Conservation (phyloP, 148 eudicot genomes). For the Drosera capensis region DNA sequence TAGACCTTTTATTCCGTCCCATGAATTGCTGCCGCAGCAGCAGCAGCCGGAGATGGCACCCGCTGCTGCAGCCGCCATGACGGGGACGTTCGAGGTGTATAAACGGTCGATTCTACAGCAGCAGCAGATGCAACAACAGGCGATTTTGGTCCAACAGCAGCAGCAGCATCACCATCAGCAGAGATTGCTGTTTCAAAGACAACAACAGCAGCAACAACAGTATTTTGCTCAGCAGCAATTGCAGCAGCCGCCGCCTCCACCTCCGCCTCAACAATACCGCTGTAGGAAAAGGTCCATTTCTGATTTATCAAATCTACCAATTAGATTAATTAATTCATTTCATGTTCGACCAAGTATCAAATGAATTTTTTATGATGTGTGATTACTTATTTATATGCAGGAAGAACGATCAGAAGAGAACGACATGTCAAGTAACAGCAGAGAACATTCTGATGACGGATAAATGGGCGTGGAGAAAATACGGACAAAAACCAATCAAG, state of each 20-base stretch:
- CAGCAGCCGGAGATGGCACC: background rate
- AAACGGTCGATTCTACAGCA: background rate
- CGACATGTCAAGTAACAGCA: conserved; percentile 23
- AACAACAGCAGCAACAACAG: background rate
- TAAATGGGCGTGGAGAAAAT: conserved; percentile 85
- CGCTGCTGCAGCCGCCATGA: background rate
- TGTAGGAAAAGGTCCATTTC: background rate
- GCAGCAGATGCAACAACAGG: conserved; percentile 1
- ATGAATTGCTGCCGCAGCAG: background rate
- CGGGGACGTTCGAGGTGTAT: background rate
- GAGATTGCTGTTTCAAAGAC: too few relatives aligned
- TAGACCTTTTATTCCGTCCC: background rate
- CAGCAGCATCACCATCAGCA: background rate
- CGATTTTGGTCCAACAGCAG: background rate
- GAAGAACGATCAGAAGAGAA: conserved; percentile 41
- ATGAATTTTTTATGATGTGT: background rate
- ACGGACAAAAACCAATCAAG: conserved; percentile 79
- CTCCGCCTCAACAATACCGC: background rate
- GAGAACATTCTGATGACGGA: conserved; percentile 29
- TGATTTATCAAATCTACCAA: background rate
- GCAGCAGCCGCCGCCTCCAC: conserved; percentile 1
- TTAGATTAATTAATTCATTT: background rate
- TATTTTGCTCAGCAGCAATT: background rate
- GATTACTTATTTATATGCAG: conserved; percentile 12
- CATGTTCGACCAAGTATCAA: background rate